Percentiles rank a stretch among this genome's conserved stretches.
These are phyloP conservation scores for Komagataella pastoris DNA, from an alignment of 805 yeast genomes.

Conservation along the genomic window DNA sequence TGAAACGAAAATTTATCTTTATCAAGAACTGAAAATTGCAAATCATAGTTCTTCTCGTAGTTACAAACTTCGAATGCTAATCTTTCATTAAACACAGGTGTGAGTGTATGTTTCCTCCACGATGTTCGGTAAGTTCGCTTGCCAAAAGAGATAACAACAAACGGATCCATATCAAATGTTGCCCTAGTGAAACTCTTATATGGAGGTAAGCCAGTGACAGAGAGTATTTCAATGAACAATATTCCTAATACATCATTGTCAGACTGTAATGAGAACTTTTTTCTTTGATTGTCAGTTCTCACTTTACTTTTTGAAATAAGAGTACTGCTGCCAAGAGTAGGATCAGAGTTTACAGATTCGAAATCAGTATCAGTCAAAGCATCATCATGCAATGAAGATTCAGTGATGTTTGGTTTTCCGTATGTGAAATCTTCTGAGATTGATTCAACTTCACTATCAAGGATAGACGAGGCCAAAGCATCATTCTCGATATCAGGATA, in stretches of 20 bases:
- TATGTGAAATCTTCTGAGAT: neutral
- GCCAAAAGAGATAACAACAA: constrained; percentile 84
- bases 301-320: constrained; percentile 9
- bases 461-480: neutral
- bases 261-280: constrained; percentile 19
- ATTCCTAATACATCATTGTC: constrained; percentile 43
- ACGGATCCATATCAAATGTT: constrained; percentile 93
- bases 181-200: constrained; percentile 54
- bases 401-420: neutral
- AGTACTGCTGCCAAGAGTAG: neutral
- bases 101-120: constrained; percentile 68
- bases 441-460: neutral
- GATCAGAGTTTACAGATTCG: neutral
- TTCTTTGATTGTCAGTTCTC: constrained; percentile 6
- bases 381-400: neutral
- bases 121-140: constrained; percentile 78
- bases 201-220: constrained; percentile 72
- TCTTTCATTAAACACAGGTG: constrained; percentile 73
- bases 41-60: constrained; percentile 49
- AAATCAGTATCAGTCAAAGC: neutral
- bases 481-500: constrained; percentile 3
- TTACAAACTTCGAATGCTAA: constrained; percentile 65
- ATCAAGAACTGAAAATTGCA: constrained; percentile 68
- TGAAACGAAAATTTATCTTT: constrained; percentile 75
- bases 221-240: constrained; percentile 58